Percentiles rank a stretch among this genome's conserved stretches.
phyloP scores from a whole-genome alignment of 208 protist species.

The Crithidia mellificae region DNA sequence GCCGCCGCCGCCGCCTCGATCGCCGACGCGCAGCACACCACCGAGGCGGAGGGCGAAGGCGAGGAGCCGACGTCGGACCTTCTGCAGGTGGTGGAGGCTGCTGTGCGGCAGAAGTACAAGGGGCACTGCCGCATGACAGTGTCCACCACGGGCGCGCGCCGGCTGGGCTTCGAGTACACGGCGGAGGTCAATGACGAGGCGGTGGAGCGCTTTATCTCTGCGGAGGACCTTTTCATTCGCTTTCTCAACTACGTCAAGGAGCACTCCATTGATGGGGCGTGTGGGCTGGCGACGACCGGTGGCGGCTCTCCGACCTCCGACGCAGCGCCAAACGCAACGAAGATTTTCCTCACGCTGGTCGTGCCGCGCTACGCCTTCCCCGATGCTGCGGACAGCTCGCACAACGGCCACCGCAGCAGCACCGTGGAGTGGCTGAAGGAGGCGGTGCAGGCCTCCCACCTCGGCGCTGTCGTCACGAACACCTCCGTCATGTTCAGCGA shows the following conservation, averaged over 20 bases:
- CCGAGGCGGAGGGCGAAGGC: not conserved
- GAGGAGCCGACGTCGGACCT: conserved; percentile 36
- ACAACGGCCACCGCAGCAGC: conserved; percentile 8
- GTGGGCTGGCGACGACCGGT: conserved; percentile 43
- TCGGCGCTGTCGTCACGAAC: conserved; percentile 49
- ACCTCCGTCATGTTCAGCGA: conserved; percentile 73
- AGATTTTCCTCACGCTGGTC: conserved; percentile 74
- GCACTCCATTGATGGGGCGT: conserved; percentile 75
- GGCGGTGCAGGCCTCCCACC: conserved; percentile 64
- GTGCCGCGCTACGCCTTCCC: conserved; percentile 79
- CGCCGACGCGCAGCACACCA: conserved; percentile 26
- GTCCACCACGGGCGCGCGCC: conserved; percentile 22
- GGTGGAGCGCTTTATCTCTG: conserved; percentile 52
- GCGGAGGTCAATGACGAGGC: conserved; percentile 30
- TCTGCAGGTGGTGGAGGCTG: conserved; percentile 45
- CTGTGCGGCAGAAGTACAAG: conserved; percentile 49
- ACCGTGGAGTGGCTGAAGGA: conserved; percentile 67
- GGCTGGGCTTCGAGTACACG: conserved; percentile 57
- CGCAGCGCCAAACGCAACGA: conserved; percentile 3
- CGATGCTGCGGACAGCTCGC: conserved; percentile 12
- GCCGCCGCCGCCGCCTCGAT: conserved; percentile 57
- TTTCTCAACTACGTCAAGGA: conserved; percentile 88
- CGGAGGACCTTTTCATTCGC: conserved; percentile 72
- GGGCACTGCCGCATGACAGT: conserved; percentile 57
- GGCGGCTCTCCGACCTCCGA: conserved; percentile 7